Conservation (phyloP, 2,329 filamentous ascomycete species). For the Dissoconium aciculare region DNA sequence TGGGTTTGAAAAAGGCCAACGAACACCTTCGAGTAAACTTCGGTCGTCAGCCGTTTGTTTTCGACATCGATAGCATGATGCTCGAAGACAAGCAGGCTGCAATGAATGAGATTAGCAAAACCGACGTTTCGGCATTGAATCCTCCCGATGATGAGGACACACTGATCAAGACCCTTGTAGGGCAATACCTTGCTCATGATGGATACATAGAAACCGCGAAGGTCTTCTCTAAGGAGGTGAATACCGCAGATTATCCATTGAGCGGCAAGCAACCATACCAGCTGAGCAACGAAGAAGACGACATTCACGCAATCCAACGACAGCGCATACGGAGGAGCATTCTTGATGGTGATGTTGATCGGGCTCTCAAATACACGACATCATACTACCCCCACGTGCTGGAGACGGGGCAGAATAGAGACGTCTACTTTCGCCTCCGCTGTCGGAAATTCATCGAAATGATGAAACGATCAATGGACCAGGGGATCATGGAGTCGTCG, state of each 20-base stretch:
- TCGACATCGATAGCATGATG: slow-evolving; percentile 80
- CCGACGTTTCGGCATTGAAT: slow-evolving; percentile 45
- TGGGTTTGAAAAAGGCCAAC: slow-evolving; percentile 51
- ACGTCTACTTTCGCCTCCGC: slow-evolving; percentile 74
- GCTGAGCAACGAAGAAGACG: slow-evolving; percentile 40
- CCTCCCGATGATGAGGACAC: slow-evolving; percentile 55
- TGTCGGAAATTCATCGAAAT: slow-evolving; percentile 94
- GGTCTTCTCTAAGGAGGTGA: slow-evolving; percentile 65
- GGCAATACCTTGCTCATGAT: slow-evolving; percentile 86
- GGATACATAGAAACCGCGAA: slow-evolving; percentile 87
- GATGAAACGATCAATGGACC: slow-evolving; percentile 59
- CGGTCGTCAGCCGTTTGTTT: slow-evolving; percentile 63
- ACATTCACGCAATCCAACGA: slow-evolving; percentile 71
- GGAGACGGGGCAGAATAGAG: slow-evolving; percentile 49
- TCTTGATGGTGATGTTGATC: slow-evolving; percentile 82
- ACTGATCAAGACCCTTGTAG: slow-evolving; percentile 66
- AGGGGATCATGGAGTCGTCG: slow-evolving; percentile 32
- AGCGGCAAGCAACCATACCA: slow-evolving; percentile 40
- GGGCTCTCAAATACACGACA: slow-evolving; percentile 67
- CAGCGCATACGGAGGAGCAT: slow-evolving; percentile 75
- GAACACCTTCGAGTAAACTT: slow-evolving; percentile 48
- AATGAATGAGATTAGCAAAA: slow-evolving; percentile 44
- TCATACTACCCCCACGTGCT: slow-evolving; percentile 69
- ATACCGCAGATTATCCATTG: slow-evolving; percentile 15
- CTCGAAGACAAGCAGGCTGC: slow-evolving; percentile 47